Evolutionary conservation across 495 filamentous ascomycete species (phyloP), one percentile per base, ranked within the genome.

Genomic region (Neurospora africana): DNA sequence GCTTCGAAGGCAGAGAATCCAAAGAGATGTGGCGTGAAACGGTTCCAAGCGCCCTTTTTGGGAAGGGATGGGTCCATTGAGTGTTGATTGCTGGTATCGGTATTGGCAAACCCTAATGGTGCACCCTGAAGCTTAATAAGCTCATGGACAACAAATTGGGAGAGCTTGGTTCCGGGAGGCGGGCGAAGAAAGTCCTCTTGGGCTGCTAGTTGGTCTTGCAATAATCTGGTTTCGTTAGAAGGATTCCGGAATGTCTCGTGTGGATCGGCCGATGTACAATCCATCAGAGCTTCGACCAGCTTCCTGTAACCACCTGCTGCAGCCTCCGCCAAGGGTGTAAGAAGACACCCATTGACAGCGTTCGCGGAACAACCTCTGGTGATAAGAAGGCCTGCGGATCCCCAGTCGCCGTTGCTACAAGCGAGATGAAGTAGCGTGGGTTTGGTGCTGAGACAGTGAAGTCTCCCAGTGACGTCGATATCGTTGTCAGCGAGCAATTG

Each of bases 391-490:
- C 39, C 38, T 30, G 65, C 70, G 38, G 35, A 36, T 27, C 65
- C 70, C 30, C n/a, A 30, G 30, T 71, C 33, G 35, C 33, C 39
- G n/a, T 65, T 65, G 36, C 6, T 7, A 27, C 44, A 67, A 15
- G 70, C 70, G 21, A 71, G 44, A 71, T 71, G 70, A 17, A 71
- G 47, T 65, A 71, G 39, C 11, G 70, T 71, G 8, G 39, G 33
- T 37, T 71, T 71, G 47, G 35, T 71, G 35, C 65, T 71, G 19
- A 71, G 70, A 27, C 58, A 65, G 11, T 23, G n/a, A 38, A 71
- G 39, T 35, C 13, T 71, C n/a, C 70, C 70, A 30, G 23, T 67
- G 36, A 71, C 53, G 39, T 68, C 44, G 13, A 39, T 39, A n/a
- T 37, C 47, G 7, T 33, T 13, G 19, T 71, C 70, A 47, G 30